phyloP scores from a whole-genome alignment of 768 basidiomycete genomes.

The Nidula microcarpa region DNA sequence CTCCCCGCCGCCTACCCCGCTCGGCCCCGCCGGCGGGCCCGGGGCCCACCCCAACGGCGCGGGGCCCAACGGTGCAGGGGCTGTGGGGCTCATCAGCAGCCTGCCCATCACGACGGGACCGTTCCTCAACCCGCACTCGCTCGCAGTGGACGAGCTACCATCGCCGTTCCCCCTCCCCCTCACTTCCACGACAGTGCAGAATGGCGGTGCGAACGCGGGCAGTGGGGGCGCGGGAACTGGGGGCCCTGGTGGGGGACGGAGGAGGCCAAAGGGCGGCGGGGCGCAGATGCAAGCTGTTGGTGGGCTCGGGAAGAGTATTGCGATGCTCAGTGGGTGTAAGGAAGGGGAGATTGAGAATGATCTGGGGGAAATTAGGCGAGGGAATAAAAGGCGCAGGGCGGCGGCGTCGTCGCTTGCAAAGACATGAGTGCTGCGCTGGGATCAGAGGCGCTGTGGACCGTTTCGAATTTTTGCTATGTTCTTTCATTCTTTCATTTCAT shows the following conservation, averaged over 20 bases:
- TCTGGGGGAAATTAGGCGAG: conserved; percentile 73
- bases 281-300: conserved; percentile 60
- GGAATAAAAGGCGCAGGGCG: conserved; percentile 59
- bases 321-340: conserved; percentile 51
- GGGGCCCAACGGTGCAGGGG: conserved; percentile 8
- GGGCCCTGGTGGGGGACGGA: conserved; percentile 34
- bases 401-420: conserved; percentile 22
- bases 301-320: conserved; percentile 72
- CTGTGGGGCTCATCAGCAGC: conserved; percentile 23
- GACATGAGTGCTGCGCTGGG: neutral
- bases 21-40: conserved; percentile 32
- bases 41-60: conserved; percentile 29
- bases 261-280: conserved; percentile 52
- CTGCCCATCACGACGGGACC: conserved; percentile 68
- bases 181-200: conserved; percentile 47
- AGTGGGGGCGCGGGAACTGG: conserved; percentile 26
- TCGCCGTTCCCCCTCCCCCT: conserved; percentile 81
- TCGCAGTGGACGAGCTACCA: conserved; percentile 82
- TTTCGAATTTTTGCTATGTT: neutral
- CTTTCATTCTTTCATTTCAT: neutral
- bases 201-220: conserved; percentile 11
- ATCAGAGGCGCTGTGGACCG: neutral
- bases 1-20: conserved; percentile 76
- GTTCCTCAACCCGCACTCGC: conserved; percentile 78
- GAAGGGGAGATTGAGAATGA: conserved; percentile 75